These are phyloP conservation scores for Phylloporus arenicola DNA, from an alignment of 768 basidiomycete genomes.

Conservation along the genomic window DNA sequence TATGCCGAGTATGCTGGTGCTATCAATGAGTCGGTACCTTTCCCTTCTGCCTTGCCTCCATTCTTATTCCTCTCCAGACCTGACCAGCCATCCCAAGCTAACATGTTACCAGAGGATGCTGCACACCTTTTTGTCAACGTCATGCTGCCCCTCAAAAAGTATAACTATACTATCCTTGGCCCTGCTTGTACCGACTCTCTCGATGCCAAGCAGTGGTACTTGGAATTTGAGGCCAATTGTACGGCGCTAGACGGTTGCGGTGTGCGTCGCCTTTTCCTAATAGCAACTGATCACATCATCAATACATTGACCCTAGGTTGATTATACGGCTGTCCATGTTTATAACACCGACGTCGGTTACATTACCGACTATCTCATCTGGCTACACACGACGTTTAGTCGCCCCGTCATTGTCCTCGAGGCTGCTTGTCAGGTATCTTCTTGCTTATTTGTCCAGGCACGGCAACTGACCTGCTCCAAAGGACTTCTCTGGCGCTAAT, in stretches of 20 bases:
- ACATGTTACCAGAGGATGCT: constrained; percentile 48
- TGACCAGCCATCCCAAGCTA: constrained; percentile 56
- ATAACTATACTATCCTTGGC: constrained; percentile 55
- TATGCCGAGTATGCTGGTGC: constrained; percentile 51
- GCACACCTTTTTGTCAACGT: constrained; percentile 54
- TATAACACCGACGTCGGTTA: constrained; percentile 50
- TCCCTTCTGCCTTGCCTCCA: background rate
- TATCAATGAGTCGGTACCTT: constrained; percentile 64
- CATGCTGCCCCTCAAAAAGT: constrained; percentile 49
- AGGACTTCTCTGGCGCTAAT: constrained; percentile 49
- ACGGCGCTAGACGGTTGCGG: constrained; percentile 31
- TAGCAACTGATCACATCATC: background rate
- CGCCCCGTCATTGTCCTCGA: constrained; percentile 56
- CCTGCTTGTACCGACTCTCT: constrained; percentile 66
- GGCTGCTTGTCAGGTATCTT: constrained; percentile 57
- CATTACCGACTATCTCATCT: constrained; percentile 48
- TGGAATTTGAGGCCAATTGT: constrained; percentile 49
- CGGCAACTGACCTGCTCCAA: constrained; percentile 3
- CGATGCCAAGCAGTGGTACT: constrained; percentile 59
- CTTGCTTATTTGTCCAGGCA: background rate
- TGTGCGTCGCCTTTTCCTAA: constrained; percentile 35
- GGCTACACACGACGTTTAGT: constrained; percentile 41
- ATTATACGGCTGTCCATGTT: constrained; percentile 58
- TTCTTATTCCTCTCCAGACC: constrained; percentile 44
- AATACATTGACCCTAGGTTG: constrained; percentile 37